Conservation (phyloP, 495 filamentous ascomycete species). For the Penicillium fimorum region DNA sequence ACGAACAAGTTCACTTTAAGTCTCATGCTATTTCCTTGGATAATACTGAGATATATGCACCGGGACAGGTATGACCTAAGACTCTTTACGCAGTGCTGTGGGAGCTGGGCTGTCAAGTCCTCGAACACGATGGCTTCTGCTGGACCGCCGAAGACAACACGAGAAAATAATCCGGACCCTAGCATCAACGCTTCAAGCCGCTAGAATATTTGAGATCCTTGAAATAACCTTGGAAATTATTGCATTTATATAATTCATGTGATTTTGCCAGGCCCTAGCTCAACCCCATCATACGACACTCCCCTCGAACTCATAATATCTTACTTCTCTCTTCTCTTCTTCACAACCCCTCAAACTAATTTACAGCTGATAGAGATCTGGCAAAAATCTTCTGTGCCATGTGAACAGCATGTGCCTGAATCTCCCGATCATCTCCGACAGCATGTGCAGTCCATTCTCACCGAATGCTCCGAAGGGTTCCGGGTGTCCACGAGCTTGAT, state of each 20-base stretch:
- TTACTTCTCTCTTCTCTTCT: background rate
- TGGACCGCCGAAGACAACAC: background rate
- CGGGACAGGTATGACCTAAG: background rate
- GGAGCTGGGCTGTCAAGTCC: background rate
- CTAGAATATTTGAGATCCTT: background rate
- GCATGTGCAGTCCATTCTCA: conserved; percentile 22
- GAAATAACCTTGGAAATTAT: background rate
- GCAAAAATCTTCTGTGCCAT: conserved; percentile 6
- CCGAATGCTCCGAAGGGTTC: conserved; percentile 27
- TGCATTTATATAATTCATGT: background rate
- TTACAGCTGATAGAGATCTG: background rate
- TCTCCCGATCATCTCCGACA: conserved; percentile 18
- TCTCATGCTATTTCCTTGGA: background rate
- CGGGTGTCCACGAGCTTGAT: conserved; percentile 21
- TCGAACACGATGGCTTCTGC: background rate
- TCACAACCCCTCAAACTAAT: background rate
- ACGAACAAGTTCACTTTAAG: background rate
- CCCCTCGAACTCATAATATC: background rate
- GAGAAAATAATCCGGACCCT: background rate
- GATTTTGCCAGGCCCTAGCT: conserved; percentile 1
- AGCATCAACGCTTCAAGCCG: background rate
- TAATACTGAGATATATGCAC: background rate
- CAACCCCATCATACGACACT: background rate
- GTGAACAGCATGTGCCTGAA: conserved; percentile 20
- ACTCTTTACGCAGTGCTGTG: background rate